Evolutionary conservation across 148 eudicot species (phyloP).

Genomic region (Chenopodium quinoa): DNA sequence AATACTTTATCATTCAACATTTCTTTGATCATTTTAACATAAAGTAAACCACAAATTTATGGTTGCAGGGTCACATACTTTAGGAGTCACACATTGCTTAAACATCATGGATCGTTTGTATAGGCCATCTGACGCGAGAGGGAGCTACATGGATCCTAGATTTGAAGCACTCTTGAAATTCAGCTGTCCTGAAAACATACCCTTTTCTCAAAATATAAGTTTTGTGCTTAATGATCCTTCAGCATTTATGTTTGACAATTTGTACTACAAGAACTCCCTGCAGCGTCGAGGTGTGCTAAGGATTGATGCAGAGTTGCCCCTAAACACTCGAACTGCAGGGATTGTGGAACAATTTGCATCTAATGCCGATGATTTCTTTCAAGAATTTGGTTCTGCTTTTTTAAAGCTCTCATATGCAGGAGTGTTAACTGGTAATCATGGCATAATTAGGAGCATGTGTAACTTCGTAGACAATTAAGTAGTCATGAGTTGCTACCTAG

Average conservation of each 20-base stretch:
- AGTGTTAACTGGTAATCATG: slow-evolving; percentile 29
- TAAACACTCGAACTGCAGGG: slow-evolving; percentile 18
- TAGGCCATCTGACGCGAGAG: slow-evolving; percentile 5
- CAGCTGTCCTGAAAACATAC: slow-evolving; percentile 24
- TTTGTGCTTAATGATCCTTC: slow-evolving; percentile 35
- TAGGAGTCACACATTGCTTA: slow-evolving; percentile 36
- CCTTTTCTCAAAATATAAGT: slow-evolving; percentile 20
- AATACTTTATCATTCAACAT: background rate
- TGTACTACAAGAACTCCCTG: slow-evolving; percentile 31
- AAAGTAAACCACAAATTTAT: slow-evolving; percentile 9
- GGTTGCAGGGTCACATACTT: slow-evolving; percentile 33
- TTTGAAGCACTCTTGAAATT: slow-evolving; percentile 23
- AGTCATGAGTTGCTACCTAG: background rate
- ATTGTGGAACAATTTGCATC: slow-evolving; percentile 28
- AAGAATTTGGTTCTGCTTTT: slow-evolving; percentile 32
- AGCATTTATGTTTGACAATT: slow-evolving; percentile 24
- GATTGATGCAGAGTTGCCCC: slow-evolving; percentile 29
- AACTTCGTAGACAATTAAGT: slow-evolving; percentile 10
- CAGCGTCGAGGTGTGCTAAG: slow-evolving; percentile 28
- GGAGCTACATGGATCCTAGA: slow-evolving; percentile 16
- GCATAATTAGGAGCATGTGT: slow-evolving; percentile 33
- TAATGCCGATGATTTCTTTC: slow-evolving; percentile 24
- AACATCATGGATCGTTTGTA: slow-evolving; percentile 29
- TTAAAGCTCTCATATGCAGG: slow-evolving; percentile 35
- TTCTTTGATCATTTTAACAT: background rate